phyloP scores from a whole-genome alignment of 176 grass and related monocot species.

The Elaeis guineensis region DNA sequence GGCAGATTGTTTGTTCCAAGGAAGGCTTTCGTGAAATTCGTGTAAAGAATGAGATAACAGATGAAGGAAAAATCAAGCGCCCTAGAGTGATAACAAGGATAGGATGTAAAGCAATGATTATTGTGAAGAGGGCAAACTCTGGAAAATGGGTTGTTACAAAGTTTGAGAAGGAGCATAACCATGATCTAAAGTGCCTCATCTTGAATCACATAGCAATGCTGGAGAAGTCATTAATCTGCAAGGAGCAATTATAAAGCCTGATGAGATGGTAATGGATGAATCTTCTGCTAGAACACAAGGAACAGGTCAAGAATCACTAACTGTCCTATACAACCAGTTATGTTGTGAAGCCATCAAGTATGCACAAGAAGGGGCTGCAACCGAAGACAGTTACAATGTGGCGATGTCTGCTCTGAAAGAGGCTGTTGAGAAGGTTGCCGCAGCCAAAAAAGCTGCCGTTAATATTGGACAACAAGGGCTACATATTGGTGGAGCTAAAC shows the following conservation, averaged over 20 bases:
- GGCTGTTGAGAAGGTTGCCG: slow-evolving; percentile 67
- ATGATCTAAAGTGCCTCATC: slow-evolving; percentile 29
- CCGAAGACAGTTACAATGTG: slow-evolving; percentile 75
- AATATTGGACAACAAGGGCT: not conserved
- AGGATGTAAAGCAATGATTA: slow-evolving; percentile 86
- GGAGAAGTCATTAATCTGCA: slow-evolving; percentile 27
- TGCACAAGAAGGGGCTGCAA: slow-evolving; percentile 75
- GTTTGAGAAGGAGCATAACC: slow-evolving; percentile 92
- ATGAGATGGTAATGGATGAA: slow-evolving; percentile 30
- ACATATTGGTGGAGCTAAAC: not conserved
- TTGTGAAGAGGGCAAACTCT: slow-evolving; percentile 59
- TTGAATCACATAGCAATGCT: slow-evolving; percentile 33
- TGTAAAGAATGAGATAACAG: slow-evolving; percentile 44
- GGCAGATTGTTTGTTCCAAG: slow-evolving; percentile 87
- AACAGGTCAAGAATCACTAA: slow-evolving; percentile 26
- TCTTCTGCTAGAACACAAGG: slow-evolving; percentile 10
- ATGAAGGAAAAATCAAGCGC: slow-evolving; percentile 61
- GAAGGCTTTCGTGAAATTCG: slow-evolving; percentile 68
- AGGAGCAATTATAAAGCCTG: slow-evolving; percentile 6
- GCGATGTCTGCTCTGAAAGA: slow-evolving; percentile 73
- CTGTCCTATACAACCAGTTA: slow-evolving; percentile 65
- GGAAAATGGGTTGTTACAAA: slow-evolving; percentile 89
- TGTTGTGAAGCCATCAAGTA: slow-evolving; percentile 73
- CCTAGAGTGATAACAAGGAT: slow-evolving; percentile 64
- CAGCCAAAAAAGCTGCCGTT: slow-evolving; percentile 41